phyloP scores from a whole-genome alignment of 2,329 filamentous ascomycete genomes.

The Fusarium sublunatum region DNA sequence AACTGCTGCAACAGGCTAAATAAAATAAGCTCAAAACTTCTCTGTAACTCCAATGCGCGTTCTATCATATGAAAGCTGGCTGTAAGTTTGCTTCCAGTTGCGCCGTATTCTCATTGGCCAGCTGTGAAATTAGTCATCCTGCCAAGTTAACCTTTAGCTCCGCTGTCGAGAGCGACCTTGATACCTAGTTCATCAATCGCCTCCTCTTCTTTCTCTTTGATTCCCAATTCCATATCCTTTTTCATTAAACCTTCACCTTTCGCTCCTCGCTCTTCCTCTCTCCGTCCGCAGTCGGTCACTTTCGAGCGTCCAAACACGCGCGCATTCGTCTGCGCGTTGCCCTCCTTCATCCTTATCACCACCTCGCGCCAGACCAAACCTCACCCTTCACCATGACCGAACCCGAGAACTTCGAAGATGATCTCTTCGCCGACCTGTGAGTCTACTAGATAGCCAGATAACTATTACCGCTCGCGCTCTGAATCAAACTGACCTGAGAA shows the following conservation, averaged over 20 bases:
- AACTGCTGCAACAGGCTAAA: neutral
- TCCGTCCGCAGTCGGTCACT: neutral
- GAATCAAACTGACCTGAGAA: conserved; percentile 13
- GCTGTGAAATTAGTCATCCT: conserved; percentile 32
- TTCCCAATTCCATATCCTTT: conserved; percentile 17
- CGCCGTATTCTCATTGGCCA: conserved; percentile 34
- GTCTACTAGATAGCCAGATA: conserved; percentile 47
- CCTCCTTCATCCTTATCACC: conserved; percentile 16
- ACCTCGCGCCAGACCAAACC: conserved; percentile 14
- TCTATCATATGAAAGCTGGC: neutral
- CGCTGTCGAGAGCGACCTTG: conserved; percentile 34
- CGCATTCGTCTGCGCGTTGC: conserved; percentile 13
- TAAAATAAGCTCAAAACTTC: neutral
- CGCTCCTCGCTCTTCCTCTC: neutral
- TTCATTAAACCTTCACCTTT: conserved; percentile 5
- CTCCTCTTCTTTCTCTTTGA: conserved; percentile 28
- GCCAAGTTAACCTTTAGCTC: conserved; percentile 26
- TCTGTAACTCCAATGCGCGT: neutral
- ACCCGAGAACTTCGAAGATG: conserved; percentile 85
- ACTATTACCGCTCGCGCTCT: neutral
- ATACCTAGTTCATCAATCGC: conserved; percentile 29
- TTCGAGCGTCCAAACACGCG: conserved; percentile 3
- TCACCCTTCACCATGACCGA: conserved; percentile 73
- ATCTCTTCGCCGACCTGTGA: conserved; percentile 95
- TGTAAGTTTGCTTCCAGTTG: conserved; percentile 13